Evolutionary conservation across 805 yeast genomes (phyloP).

Genomic region (Candida lessepsii): DNA sequence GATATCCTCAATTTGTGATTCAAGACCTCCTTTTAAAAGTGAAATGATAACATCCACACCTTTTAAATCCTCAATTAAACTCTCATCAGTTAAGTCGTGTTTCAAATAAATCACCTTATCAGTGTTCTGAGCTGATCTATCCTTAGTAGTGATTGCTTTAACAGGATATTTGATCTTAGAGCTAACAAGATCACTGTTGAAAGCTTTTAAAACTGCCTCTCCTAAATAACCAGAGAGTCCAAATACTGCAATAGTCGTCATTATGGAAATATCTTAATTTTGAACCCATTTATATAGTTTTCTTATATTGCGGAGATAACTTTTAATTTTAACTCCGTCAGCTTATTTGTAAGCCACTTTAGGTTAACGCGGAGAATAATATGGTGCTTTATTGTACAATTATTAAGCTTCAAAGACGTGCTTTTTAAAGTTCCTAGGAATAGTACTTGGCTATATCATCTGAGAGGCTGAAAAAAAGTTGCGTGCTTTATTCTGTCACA

Average conservation of each 20-base stretch:
- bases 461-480: no score
- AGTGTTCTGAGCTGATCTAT: slow-evolving; percentile 22
- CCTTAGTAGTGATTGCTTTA: slow-evolving; percentile 49
- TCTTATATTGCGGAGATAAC: no score
- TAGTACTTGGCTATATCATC: no score
- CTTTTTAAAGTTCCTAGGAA: no score
- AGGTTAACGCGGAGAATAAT: no score
- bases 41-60: slow-evolving; percentile 54
- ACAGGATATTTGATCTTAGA: slow-evolving; percentile 47
- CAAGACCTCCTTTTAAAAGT: slow-evolving; percentile 14
- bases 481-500: no score
- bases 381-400: no score
- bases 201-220: slow-evolving; percentile 44
- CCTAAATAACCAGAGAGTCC: slow-evolving; percentile 57
- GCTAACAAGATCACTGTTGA: slow-evolving; percentile 36
- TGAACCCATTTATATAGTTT: no score
- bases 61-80: slow-evolving; percentile 34
- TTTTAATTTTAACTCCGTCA: no score
- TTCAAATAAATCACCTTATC: slow-evolving; percentile 40
- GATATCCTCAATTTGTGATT: slow-evolving; percentile 25
- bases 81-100: slow-evolving; percentile 26
- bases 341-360: no score
- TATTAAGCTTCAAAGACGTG: no score
- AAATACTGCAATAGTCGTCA: slow-evolving; percentile 45
- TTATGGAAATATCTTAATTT: slow-evolving; percentile 1